A percentile compares a stretch with the other conserved stretches of the same genome.
Conservation (phyloP, 2,329 filamentous ascomycete species). For the Alternaria sp. region DNA sequence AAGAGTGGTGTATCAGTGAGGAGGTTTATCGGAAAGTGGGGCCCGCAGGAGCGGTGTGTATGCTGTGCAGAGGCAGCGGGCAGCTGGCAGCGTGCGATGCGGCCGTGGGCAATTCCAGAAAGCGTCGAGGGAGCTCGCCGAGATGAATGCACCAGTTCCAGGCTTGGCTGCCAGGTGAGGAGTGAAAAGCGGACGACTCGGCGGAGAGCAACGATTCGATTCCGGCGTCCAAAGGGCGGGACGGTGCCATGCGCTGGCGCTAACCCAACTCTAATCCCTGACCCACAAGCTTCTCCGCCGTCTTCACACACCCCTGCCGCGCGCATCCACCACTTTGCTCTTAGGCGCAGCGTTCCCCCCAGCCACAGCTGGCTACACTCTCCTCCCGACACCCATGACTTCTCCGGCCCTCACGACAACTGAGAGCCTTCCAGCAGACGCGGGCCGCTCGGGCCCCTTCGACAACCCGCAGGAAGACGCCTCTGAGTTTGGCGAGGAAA, state of each 20-base stretch:
- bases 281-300: conserved; percentile 36
- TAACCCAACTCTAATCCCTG: conserved; percentile 41
- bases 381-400: conserved; percentile 44
- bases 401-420: conserved; percentile 40
- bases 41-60: neutral
- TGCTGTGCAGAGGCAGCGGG: neutral
- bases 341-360: conserved; percentile 39
- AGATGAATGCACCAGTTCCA: conserved; percentile 5
- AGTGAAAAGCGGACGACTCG: conserved; percentile 35
- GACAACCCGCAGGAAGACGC: conserved; percentile 39
- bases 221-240: conserved; percentile 38
- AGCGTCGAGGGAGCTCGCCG: conserved; percentile 5
- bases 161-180: conserved; percentile 15
- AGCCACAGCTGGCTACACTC: conserved; percentile 36
- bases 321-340: conserved; percentile 37
- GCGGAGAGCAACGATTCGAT: conserved; percentile 34
- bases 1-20: neutral
- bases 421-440: conserved; percentile 39
- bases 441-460: conserved; percentile 33
- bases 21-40: conserved; percentile 1
- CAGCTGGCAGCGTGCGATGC: neutral
- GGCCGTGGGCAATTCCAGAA: neutral
- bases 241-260: conserved; percentile 36
- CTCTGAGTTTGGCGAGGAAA: conserved; percentile 39
- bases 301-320: conserved; percentile 31